Percentiles rank a stretch among this genome's conserved stretches.
Conservation (phyloP, 2,329 filamentous ascomycete genomes). For the Aspergillus sp. region DNA sequence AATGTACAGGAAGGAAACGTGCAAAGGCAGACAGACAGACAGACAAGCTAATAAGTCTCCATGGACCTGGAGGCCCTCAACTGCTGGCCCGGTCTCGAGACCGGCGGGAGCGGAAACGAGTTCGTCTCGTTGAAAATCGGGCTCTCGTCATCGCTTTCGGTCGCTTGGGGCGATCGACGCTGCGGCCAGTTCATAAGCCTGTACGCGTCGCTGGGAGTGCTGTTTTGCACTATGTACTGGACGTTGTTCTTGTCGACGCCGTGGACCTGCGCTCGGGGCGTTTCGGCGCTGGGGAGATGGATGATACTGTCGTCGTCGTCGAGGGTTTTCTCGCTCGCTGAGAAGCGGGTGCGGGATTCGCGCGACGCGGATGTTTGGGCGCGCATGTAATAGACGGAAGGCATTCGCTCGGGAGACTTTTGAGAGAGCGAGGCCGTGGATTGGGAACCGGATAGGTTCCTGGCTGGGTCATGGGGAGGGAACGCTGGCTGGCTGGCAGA, state of each 20-base stretch:
- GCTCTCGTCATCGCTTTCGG: conserved; percentile 2
- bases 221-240: conserved; percentile 20
- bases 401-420: conserved; percentile 7
- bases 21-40: background rate
- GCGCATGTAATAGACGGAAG: conserved; percentile 25
- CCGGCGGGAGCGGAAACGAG: background rate
- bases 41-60: background rate
- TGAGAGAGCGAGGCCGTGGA: conserved; percentile 6
- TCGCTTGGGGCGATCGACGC: conserved; percentile 11
- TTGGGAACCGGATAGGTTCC: conserved; percentile 8
- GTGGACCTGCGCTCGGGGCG: conserved; percentile 20
- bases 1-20: conserved; percentile 1
- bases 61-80: background rate
- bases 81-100: background rate
- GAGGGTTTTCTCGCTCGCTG: conserved; percentile 6
- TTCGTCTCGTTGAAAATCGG: background rate
- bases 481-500: conserved; percentile 11
- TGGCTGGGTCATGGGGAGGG: background rate
- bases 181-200: conserved; percentile 25
- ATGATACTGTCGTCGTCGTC: conserved; percentile 28
- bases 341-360: conserved; percentile 12
- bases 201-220: conserved; percentile 17
- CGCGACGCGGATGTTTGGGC: conserved; percentile 20
- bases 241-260: conserved; percentile 27
- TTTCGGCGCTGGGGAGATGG: conserved; percentile 21